phyloP scores from a whole-genome alignment of 1,139 yeast species.

The Debaryomycetaceae sp. region DNA sequence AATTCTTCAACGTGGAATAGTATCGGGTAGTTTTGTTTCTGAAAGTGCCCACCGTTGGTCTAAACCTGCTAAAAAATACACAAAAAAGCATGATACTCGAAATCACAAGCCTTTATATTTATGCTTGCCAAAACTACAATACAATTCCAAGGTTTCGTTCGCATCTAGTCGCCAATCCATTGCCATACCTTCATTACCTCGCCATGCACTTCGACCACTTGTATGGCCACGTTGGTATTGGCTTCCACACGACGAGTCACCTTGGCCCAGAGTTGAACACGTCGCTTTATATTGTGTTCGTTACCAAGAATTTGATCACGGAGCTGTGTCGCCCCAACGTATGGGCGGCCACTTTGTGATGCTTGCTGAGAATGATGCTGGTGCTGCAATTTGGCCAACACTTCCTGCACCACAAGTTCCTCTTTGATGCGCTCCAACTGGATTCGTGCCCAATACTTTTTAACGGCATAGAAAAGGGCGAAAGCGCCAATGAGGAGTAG shows the following conservation, averaged over 20 bases:
- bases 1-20: too few species aligned
- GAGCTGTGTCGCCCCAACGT: conserved; percentile 64
- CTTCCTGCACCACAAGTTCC: conserved; percentile 29
- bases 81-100: too few species aligned
- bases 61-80: too few species aligned
- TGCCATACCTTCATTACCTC: conserved; percentile 87
- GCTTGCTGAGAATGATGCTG: conserved; percentile 20
- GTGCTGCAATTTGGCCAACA: conserved; percentile 33
- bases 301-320: conserved; percentile 56
- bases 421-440: conserved; percentile 20
- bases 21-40: too few species aligned
- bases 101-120: too few species aligned
- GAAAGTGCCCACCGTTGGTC: too few species aligned
- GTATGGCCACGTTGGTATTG: conserved; percentile 50
- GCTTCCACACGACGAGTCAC: conserved; percentile 52
- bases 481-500: conserved; percentile 13
- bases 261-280: conserved; percentile 49
- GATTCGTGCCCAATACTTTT: conserved; percentile 23
- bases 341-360: conserved; percentile 26
- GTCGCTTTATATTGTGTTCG: conserved; percentile 33
- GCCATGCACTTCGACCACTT: conserved; percentile 66
- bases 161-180: conserved; percentile 72
- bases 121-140: too few species aligned
- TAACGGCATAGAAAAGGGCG: conserved; percentile 12
- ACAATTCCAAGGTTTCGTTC: too few species aligned